phyloP scores from a whole-genome alignment of 208 protist genomes.

The Porcisia hertigi region DNA sequence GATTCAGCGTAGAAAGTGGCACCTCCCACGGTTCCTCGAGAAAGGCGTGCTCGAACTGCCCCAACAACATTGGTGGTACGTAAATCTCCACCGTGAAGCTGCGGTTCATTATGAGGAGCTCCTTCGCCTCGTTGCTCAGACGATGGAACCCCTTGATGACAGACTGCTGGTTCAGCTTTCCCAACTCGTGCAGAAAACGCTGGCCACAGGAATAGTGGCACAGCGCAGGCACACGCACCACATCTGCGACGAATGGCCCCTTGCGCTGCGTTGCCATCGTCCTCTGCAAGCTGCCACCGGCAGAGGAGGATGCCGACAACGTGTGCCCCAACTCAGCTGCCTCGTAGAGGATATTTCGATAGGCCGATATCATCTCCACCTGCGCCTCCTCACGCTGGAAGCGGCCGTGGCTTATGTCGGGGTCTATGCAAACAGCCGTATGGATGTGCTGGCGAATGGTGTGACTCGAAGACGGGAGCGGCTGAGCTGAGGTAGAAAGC shows the following conservation, averaged over 20 bases:
- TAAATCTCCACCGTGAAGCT: conserved; percentile 78
- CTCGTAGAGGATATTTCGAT: conserved; percentile 88
- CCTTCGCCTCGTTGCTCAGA: conserved; percentile 72
- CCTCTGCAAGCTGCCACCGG: conserved; percentile 1
- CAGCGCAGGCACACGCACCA: conserved; percentile 77
- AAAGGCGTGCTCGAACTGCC: conserved; percentile 71
- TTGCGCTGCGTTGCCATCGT: background rate
- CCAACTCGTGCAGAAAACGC: conserved; percentile 64
- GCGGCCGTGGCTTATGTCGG: conserved; percentile 60
- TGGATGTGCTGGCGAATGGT: conserved; percentile 33
- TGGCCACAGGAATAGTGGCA: conserved; percentile 50
- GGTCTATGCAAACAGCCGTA: conserved; percentile 63
- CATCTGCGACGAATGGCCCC: conserved; percentile 39
- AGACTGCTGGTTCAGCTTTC: conserved; percentile 83
- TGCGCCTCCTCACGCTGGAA: conserved; percentile 85
- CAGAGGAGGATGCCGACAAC: background rate
- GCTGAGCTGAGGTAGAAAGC: background rate
- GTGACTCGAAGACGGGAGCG: conserved; percentile 1
- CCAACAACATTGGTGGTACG: conserved; percentile 61
- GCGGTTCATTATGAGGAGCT: conserved; percentile 60
- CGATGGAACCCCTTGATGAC: conserved; percentile 90
- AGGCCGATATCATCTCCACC: conserved; percentile 88
- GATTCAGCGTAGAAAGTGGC: conserved; percentile 62
- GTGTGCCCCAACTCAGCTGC: conserved; percentile 48
- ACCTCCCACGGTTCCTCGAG: conserved; percentile 79